phyloP scores from a whole-genome alignment of 495 filamentous ascomycete species.

The Neurospora discreta region DNA sequence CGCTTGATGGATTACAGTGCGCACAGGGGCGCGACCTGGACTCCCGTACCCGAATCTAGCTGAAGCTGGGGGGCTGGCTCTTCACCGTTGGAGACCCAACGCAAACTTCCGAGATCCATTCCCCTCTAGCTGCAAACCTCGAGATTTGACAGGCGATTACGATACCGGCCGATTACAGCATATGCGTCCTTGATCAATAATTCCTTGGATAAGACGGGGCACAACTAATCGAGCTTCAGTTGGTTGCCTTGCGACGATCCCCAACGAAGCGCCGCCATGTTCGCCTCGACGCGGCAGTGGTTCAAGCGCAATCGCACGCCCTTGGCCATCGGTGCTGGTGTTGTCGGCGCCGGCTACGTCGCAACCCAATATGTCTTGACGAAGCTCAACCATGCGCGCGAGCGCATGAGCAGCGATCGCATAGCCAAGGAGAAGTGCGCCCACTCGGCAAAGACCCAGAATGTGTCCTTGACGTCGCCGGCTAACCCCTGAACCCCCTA shows the following conservation, averaged over 20 bases:
- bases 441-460: not conserved
- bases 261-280: constrained; percentile 43
- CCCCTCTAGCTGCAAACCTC: not conserved
- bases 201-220: not conserved
- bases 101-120: not conserved
- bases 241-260: not conserved
- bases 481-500: constrained; percentile 5
- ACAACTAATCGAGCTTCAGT: not conserved
- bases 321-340: constrained; percentile 74
- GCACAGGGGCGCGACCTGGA: not conserved
- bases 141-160: too few species aligned
- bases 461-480: not conserved
- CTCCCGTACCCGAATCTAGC: not conserved
- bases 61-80: not conserved
- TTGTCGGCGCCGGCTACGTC: constrained; percentile 83
- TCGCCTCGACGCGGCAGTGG: constrained; percentile 75
- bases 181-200: not conserved
- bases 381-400: constrained; percentile 83
- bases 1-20: not conserved
- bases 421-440: constrained; percentile 92
- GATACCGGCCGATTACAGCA: not conserved
- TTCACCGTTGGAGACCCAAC: not conserved
- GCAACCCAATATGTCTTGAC: constrained; percentile 82
- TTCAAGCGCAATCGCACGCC: constrained; percentile 82
- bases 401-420: constrained; percentile 89